Conservation (phyloP, 2,329 filamentous ascomycete genomes). For the Aureobasidium sp. region DNA sequence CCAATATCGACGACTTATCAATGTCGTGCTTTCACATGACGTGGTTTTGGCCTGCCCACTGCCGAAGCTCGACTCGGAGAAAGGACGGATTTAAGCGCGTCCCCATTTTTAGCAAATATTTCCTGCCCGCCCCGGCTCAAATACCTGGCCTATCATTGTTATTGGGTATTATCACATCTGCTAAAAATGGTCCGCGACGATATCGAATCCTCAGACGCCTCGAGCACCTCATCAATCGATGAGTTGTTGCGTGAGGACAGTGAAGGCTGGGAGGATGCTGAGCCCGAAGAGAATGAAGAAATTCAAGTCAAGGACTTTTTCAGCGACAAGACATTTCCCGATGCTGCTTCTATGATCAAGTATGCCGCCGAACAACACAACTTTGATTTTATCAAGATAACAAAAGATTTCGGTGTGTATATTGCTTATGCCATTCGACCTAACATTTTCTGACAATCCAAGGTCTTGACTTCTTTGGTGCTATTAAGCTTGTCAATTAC, state of each 20-base stretch:
- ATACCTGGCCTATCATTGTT: not conserved
- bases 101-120: constrained; percentile 8
- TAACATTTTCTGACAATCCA: not conserved
- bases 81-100: not conserved
- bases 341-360: constrained; percentile 29
- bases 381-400: constrained; percentile 33
- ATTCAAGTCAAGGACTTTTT: constrained; percentile 34
- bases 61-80: not conserved
- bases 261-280: constrained; percentile 39
- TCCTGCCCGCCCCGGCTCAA: not conserved
- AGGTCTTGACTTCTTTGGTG: constrained; percentile 39
- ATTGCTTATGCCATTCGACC: not conserved
- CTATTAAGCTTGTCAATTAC: constrained; percentile 42
- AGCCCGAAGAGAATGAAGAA: constrained; percentile 31
- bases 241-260: constrained; percentile 21
- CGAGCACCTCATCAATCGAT: constrained; percentile 18
- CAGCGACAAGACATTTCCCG: constrained; percentile 28
- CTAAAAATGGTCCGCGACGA: constrained; percentile 7
- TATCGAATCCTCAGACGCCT: constrained; percentile 16
- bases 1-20: not conserved
- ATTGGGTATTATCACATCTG: not conserved
- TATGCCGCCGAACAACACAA: constrained; percentile 30
- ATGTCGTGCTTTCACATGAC: constrained; percentile 14
- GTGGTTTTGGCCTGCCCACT: not conserved
- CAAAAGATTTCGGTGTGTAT: constrained; percentile 30